A percentile compares a stretch with the other conserved stretches of the same genome.
These are phyloP conservation scores for Tricholoma matsutake DNA, from an alignment of 768 basidiomycete species.

Conservation along the genomic window DNA sequence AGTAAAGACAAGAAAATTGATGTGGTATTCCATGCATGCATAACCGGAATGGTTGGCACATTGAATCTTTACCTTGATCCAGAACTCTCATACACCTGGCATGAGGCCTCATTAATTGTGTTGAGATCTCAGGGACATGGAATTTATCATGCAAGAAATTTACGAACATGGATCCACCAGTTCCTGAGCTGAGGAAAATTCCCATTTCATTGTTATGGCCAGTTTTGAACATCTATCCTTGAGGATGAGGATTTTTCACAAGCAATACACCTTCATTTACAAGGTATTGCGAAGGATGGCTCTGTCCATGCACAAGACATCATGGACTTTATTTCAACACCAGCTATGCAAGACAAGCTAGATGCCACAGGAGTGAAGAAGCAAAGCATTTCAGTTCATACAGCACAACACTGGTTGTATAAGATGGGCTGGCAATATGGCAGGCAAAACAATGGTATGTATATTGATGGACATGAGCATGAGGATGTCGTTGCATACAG, in stretches of 20 bases:
- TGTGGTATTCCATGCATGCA: too few relatives aligned
- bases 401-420: slow-evolving; percentile 12
- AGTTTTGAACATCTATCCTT: too few relatives aligned
- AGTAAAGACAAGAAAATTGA: too few relatives aligned
- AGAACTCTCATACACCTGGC: too few relatives aligned
- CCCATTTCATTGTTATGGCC: too few relatives aligned
- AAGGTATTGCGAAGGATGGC: slow-evolving; percentile 19
- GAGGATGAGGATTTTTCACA: too few relatives aligned
- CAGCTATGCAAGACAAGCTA: slow-evolving; percentile 19
- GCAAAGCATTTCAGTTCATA: slow-evolving; percentile 17
- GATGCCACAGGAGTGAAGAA: not conserved
- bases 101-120: not conserved
- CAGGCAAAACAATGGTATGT: slow-evolving; percentile 6
- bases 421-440: slow-evolving; percentile 29
- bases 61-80: too few relatives aligned
- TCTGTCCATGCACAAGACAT: slow-evolving; percentile 28
- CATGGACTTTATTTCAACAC: slow-evolving; percentile 24
- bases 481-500: slow-evolving; percentile 31
- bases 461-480: too few relatives aligned
- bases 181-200: slow-evolving; percentile 10
- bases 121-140: slow-evolving; percentile 26
- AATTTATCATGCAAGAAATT: slow-evolving; percentile 23
- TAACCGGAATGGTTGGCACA: too few relatives aligned
- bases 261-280: slow-evolving; percentile 27
- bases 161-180: slow-evolving; percentile 9